Conservation (phyloP, 768 basidiomycete genomes). For the Kwoniella heveanensis region DNA sequence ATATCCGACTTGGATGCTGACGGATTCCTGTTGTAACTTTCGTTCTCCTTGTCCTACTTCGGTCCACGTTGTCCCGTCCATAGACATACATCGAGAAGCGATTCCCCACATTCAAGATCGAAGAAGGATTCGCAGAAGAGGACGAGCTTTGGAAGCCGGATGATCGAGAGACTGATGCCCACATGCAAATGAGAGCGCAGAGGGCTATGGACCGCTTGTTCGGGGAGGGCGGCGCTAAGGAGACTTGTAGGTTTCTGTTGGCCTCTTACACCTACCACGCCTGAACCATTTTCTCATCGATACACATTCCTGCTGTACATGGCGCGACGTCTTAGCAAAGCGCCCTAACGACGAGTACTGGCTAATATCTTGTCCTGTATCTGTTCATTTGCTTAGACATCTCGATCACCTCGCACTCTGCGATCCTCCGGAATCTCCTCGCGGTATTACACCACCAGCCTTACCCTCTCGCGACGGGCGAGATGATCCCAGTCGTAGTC, state of each 20-base stretch:
- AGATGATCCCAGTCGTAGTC: conserved; percentile 55
- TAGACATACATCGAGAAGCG: conserved; percentile 43
- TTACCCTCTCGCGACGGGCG: conserved; percentile 50
- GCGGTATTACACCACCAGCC: conserved; percentile 48
- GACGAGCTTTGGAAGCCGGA: conserved; percentile 53
- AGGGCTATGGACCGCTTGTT: conserved; percentile 49
- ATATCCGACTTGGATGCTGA: too few species aligned
- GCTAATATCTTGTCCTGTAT: too few species aligned
- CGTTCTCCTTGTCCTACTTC: too few species aligned
- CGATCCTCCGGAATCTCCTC: conserved; percentile 44
- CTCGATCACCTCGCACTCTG: conserved; percentile 52
- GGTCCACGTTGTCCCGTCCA: too few species aligned
- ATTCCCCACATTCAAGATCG: conserved; percentile 49
- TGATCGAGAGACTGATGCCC: conserved; percentile 46
- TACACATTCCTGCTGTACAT: too few species aligned
- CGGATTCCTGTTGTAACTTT: too few species aligned
- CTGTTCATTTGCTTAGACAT: too few species aligned
- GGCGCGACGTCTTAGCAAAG: too few species aligned
- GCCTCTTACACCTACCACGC: too few species aligned
- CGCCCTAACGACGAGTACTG: too few species aligned
- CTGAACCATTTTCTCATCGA: too few species aligned
- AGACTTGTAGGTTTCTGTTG: conserved; percentile 47
- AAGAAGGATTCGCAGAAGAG: conserved; percentile 48
- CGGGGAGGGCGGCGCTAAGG: conserved; percentile 35
- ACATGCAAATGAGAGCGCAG: conserved; percentile 45